A percentile compares a stretch with the other conserved stretches of the same genome.
Evolutionary conservation across 805 yeast species (phyloP).

Genomic region (Yarrowia bubula): DNA sequence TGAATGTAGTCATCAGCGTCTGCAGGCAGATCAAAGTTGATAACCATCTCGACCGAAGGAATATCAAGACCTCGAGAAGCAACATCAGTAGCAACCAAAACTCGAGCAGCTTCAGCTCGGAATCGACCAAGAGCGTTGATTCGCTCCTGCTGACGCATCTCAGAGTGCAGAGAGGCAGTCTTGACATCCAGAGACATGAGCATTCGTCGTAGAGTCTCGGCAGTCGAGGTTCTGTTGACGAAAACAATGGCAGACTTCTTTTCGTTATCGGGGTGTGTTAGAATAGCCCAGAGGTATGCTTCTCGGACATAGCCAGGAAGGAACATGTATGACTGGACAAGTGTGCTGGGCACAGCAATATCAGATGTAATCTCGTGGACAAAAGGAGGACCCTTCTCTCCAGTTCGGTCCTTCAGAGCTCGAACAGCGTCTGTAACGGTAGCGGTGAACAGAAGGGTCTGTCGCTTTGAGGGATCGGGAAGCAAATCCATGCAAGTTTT

Average conservation of each 20-base stretch:
- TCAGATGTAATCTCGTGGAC: constrained; percentile 72
- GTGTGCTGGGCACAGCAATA: constrained; percentile 75
- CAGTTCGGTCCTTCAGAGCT: constrained; percentile 65
- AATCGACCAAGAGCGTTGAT: constrained; percentile 88
- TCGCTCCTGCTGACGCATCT: constrained; percentile 90
- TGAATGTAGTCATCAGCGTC: constrained; percentile 96
- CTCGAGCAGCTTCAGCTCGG: constrained; percentile 90
- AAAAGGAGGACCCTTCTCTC: constrained; percentile 58
- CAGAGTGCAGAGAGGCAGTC: constrained; percentile 89
- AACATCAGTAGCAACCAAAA: constrained; percentile 92
- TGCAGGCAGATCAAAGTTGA: constrained; percentile 91
- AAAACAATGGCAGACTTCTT: constrained; percentile 78
- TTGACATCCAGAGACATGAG: constrained; percentile 69
- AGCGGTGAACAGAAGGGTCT: constrained; percentile 90
- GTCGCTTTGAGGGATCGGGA: constrained; percentile 72
- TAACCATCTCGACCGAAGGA: constrained; percentile 84
- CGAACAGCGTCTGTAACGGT: constrained; percentile 92
- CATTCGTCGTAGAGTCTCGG: constrained; percentile 80
- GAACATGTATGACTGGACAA: constrained; percentile 63
- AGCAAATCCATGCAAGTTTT: constrained; percentile 66
- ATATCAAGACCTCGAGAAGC: constrained; percentile 97
- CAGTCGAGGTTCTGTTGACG: constrained; percentile 86
- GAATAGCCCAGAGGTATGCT: constrained; percentile 71
- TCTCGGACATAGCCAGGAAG: constrained; percentile 89
- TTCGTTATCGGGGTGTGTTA: constrained; percentile 60